These are phyloP conservation scores for Beauveria medogensis DNA, from an alignment of 2,329 filamentous ascomycete genomes.

Conservation along the genomic window DNA sequence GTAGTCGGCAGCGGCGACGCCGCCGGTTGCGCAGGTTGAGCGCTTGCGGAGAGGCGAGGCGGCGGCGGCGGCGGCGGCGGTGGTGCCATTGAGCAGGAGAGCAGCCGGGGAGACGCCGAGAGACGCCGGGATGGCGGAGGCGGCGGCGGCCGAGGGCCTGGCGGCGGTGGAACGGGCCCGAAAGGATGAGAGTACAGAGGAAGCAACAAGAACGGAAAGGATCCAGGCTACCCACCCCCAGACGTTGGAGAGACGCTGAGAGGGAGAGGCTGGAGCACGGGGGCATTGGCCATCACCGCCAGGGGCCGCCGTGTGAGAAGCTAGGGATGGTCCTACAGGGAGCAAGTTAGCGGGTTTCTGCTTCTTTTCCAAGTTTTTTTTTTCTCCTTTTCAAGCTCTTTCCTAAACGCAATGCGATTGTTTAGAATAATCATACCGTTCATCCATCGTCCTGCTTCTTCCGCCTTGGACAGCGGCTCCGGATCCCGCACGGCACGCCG, in stretches of 20 bases:
- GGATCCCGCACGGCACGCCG: conserved; percentile 15
- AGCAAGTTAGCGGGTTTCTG: not conserved
- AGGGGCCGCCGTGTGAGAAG: conserved; percentile 22
- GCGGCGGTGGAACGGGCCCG: conserved; percentile 5
- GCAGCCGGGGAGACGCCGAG: conserved; percentile 4
- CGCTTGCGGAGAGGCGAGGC: conserved; percentile 19
- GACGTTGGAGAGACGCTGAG: conserved; percentile 23
- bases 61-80: conserved; percentile 12
- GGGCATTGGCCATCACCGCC: conserved; percentile 34
- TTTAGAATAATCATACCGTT: conserved; percentile 17
- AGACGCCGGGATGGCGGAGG: not conserved
- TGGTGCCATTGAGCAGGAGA: not conserved
- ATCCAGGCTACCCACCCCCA: conserved; percentile 35
- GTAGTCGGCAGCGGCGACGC: conserved; percentile 33
- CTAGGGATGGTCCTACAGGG: conserved; percentile 22
- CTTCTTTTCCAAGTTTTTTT: too few relatives aligned
- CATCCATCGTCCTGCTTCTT: conserved; percentile 24
- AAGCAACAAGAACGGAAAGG: conserved; percentile 32
- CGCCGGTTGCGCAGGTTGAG: conserved; percentile 22
- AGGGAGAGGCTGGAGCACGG: conserved; percentile 23
- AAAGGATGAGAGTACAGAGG: conserved; percentile 21
- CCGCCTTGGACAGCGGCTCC: conserved; percentile 13
- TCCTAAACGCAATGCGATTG: not conserved
- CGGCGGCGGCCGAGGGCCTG: not conserved
- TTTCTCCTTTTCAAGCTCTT: too few relatives aligned